These are phyloP conservation scores for Fusarium burgessii DNA, from an alignment of 2,329 filamentous ascomycete species.

Conservation along the genomic window DNA sequence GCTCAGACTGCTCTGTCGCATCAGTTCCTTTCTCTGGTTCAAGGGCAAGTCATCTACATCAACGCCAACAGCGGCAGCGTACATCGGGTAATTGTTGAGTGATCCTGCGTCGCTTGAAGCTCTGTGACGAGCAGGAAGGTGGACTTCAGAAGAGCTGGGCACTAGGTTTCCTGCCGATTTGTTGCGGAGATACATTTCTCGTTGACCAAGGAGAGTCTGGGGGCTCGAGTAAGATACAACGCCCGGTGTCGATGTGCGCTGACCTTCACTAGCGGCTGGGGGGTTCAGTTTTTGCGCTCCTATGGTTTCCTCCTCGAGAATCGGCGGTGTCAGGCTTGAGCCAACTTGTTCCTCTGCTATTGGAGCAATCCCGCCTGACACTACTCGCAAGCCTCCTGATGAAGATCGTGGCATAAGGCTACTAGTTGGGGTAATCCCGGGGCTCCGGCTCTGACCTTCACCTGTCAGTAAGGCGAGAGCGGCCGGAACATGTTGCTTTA, in stretches of 20 bases:
- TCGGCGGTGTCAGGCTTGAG: constrained; percentile 23
- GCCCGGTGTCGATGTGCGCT: constrained; percentile 55
- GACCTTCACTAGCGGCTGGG: constrained; percentile 40
- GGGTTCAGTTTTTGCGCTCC: constrained; percentile 33
- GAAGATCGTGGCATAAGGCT: constrained; percentile 37
- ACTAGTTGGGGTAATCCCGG: constrained; percentile 36
- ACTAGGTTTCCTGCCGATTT: constrained; percentile 61
- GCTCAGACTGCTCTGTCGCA: constrained; percentile 64
- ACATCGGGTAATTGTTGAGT: constrained; percentile 53
- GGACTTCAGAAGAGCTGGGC: constrained; percentile 44
- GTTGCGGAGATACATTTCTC: constrained; percentile 65
- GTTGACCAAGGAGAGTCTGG: constrained; percentile 67
- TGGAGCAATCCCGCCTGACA: constrained; percentile 52
- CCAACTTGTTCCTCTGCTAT: constrained; percentile 58
- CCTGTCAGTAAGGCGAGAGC: constrained; percentile 44
- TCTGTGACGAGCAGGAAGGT: constrained; percentile 44
- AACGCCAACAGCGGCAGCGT: constrained; percentile 48
- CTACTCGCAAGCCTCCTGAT: constrained; percentile 43
- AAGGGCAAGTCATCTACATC: constrained; percentile 78
- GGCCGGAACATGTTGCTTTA: constrained; percentile 43
- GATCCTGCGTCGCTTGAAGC: constrained; percentile 58
- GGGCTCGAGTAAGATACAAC: constrained; percentile 64
- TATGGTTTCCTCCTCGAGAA: constrained; percentile 30
- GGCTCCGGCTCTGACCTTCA: constrained; percentile 40
- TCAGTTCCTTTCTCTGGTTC: constrained; percentile 72